These are phyloP conservation scores for Cryptococcus maquisensis DNA, from an alignment of 1,284 basidiomycete genomes.

Conservation along the genomic window DNA sequence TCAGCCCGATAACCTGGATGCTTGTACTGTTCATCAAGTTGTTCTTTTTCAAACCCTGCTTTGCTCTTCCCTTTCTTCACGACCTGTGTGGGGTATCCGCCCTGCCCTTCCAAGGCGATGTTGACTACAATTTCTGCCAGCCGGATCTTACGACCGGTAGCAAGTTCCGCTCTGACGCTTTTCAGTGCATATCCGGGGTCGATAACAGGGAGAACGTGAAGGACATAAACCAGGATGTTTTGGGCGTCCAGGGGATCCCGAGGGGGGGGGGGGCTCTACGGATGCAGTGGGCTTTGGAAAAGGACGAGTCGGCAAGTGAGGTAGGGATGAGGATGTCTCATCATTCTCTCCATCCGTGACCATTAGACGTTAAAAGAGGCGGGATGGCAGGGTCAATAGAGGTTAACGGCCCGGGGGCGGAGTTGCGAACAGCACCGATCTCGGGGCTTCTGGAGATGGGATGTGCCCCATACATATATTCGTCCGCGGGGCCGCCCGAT, in stretches of 20 bases:
- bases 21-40: slow-evolving; percentile 16
- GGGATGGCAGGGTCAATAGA: no score
- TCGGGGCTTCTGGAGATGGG: no score
- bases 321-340: no score
- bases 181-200: slow-evolving; percentile 22
- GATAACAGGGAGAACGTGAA: slow-evolving; percentile 41
- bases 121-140: slow-evolving; percentile 18
- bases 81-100: slow-evolving; percentile 27
- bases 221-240: slow-evolving; percentile 27
- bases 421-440: no score
- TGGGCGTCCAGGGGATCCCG: slow-evolving; percentile 2
- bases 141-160: slow-evolving; percentile 3
- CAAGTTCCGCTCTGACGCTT: slow-evolving; percentile 7
- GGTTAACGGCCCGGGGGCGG: no score
- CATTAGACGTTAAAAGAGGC: no score
- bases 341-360: no score
- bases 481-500: no score
- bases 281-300: neutral
- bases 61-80: slow-evolving; percentile 9
- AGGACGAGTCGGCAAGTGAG: no score
- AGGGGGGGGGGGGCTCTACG: neutral
- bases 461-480: no score
- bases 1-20: slow-evolving; percentile 21
- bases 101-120: slow-evolving; percentile 27
- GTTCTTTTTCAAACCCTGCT: slow-evolving; percentile 6